Base-by-base conservation (phyloP, 805 yeast species). In the Wickerhamiella nectarea region DNA sequence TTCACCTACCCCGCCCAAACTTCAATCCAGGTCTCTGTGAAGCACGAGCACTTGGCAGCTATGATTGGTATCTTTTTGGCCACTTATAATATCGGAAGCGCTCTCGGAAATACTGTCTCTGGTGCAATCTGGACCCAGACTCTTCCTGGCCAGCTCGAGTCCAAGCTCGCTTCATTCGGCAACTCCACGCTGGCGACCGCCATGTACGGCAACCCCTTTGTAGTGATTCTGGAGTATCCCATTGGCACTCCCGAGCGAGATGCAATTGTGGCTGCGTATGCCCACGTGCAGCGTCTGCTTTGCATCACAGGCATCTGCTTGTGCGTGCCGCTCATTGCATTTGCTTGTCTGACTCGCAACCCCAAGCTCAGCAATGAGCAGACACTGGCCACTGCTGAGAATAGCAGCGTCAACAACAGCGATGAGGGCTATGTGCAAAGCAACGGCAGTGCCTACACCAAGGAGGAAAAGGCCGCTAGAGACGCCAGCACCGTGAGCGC, bases 71-170 rank as follows among this genome's bases (percentile, higher is more conserved):
- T 76, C 34, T 74, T 72, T 60, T 64, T 74, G 50, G 67, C 84
- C 2, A 57, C 71, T 18, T 77, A 76, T 57, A 69, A 72, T 50
- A 66, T 79, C 45, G 87, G 87, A 6, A 58, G 74, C 10, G 80
- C 82, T 4, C 52, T 78, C 40, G 86, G 86, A 18, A 60, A 70
- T 25, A 61, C 79, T 19, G 70, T 80, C 19, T 69, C 82, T 17
- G 85, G 84, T 50, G 83, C 84, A 24, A 67, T 79, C 35, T 80
- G 84, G 84, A 72, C 81, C 11, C 74, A 76, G 50, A 55, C 66
- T 14, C 62, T 80, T 52, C 79, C 74, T 55, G 53, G 56, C 18
- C 55, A 67, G 51, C 58, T 75, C 39, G 45, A 53, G 25, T 58
- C 63, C 38, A 53, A 68, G 43, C 48, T 71, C 9, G 54, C 56